phyloP scores from a whole-genome alignment of 768 basidiomycete species.

The Suillus occidentalis region DNA sequence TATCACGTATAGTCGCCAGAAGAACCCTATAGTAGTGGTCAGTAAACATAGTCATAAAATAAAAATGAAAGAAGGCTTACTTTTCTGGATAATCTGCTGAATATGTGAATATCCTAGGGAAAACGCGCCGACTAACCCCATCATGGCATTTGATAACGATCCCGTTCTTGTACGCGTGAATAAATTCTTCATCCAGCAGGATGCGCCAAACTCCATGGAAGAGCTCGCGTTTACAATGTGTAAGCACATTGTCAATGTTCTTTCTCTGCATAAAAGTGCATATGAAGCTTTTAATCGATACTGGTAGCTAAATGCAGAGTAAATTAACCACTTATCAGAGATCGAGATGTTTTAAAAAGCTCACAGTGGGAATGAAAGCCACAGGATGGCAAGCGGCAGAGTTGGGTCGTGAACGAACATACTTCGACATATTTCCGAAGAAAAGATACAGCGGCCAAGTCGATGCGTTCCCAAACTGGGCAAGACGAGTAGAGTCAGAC shows the following conservation, averaged over 20 bases:
- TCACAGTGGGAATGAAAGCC: slow-evolving; percentile 43
- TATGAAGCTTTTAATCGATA: background rate
- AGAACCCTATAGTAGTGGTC: background rate
- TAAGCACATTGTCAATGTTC: background rate
- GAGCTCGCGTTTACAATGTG: background rate
- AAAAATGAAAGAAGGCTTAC: too few species aligned
- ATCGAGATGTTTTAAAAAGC: too few species aligned
- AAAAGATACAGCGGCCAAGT: slow-evolving; percentile 43
- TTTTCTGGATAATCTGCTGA: background rate
- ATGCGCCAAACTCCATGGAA: background rate
- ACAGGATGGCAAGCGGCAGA: slow-evolving; percentile 38
- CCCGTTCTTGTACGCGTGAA: background rate
- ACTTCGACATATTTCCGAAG: slow-evolving; percentile 44
- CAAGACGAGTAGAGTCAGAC: background rate
- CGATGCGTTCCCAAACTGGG: slow-evolving; percentile 33
- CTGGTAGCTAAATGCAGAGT: too few species aligned
- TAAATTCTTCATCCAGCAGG: background rate
- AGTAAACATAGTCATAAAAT: too few species aligned
- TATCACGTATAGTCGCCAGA: background rate
- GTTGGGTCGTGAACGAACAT: slow-evolving; percentile 29
- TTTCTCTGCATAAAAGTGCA: background rate
- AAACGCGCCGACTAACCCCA: background rate
- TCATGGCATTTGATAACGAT: background rate
- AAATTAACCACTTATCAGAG: too few species aligned
- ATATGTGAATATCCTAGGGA: background rate